Evolutionary conservation across 2,329 filamentous ascomycete genomes (phyloP).

Genomic region (Xylariaceae sp.): DNA sequence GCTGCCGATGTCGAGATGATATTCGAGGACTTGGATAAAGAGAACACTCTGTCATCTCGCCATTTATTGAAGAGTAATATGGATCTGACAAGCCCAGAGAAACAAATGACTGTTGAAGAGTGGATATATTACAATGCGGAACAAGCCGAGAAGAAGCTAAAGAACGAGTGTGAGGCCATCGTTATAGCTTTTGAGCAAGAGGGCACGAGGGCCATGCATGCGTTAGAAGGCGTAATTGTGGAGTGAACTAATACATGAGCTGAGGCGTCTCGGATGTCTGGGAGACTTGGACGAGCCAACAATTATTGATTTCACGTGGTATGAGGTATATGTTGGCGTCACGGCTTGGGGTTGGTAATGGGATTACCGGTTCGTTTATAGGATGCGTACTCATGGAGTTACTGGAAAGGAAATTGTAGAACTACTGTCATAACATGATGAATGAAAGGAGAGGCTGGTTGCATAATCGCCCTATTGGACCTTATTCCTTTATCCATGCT

Average conservation of each 20-base stretch:
- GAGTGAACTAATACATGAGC: constrained; percentile 44
- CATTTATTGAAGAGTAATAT: constrained; percentile 60
- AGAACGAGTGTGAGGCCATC: constrained; percentile 80
- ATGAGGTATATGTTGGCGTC: constrained; percentile 9
- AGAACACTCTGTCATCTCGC: constrained; percentile 54
- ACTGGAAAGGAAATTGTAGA: too few species aligned
- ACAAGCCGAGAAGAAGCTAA: constrained; percentile 79
- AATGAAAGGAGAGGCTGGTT: too few species aligned
- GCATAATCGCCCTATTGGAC: not conserved
- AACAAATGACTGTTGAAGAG: constrained; percentile 89
- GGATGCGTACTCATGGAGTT: not conserved
- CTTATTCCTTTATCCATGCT: constrained; percentile 18
- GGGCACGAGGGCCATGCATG: constrained; percentile 77
- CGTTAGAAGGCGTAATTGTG: constrained; percentile 74
- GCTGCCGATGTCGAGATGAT: constrained; percentile 78
- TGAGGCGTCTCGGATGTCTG: not conserved
- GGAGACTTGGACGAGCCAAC: not conserved
- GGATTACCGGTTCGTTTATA: not conserved
- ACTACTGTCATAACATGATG: constrained; percentile 15
- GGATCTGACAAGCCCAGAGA: constrained; percentile 76
- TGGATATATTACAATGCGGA: constrained; percentile 87
- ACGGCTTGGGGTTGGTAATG: constrained; percentile 8
- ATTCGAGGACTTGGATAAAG: constrained; percentile 61
- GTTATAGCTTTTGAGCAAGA: constrained; percentile 85
- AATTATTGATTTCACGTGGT: constrained; percentile 1